A percentile compares a stretch with the other conserved stretches of the same genome.
These are phyloP conservation scores for Thalassiosira profunda DNA, from an alignment of 108 stramenopile species.

Conservation along the genomic window DNA sequence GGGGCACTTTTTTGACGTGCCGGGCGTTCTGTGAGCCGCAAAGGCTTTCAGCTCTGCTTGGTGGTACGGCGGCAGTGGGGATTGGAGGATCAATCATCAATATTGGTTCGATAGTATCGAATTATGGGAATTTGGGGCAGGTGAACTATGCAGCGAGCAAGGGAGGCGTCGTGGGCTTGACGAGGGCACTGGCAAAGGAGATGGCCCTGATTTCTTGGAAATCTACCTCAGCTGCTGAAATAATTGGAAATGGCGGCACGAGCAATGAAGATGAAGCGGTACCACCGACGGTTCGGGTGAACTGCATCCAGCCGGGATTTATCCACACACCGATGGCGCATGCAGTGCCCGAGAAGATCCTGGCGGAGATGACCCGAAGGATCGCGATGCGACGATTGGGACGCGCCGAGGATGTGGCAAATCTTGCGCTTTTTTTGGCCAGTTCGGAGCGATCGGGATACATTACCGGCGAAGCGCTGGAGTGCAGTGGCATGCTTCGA, in stretches of 20 bases:
- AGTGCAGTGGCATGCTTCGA: constrained; percentile 73
- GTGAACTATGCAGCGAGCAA: constrained; percentile 88
- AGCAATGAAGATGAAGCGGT: not conserved
- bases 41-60: constrained; percentile 22
- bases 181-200: constrained; percentile 77
- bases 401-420: constrained; percentile 65
- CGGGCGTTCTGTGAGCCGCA: constrained; percentile 57
- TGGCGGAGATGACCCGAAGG: constrained; percentile 44
- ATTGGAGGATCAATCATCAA: constrained; percentile 71
- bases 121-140: constrained; percentile 82
- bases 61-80: not conserved
- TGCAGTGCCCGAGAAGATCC: constrained; percentile 60
- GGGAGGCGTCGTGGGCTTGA: constrained; percentile 79
- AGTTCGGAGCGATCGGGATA: constrained; percentile 64
- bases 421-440: constrained; percentile 64
- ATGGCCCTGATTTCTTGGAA: constrained; percentile 58
- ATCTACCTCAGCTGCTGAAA: too few relatives aligned
- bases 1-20: constrained; percentile 58
- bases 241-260: too few relatives aligned
- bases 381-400: constrained; percentile 72
- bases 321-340: constrained; percentile 81
- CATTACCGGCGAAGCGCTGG: constrained; percentile 73
- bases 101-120: constrained; percentile 72
- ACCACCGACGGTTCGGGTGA: constrained; percentile 60
- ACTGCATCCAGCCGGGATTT: constrained; percentile 80